Conservation (phyloP, 768 basidiomycete species). For the Sporobolomyces phaffii region DNA sequence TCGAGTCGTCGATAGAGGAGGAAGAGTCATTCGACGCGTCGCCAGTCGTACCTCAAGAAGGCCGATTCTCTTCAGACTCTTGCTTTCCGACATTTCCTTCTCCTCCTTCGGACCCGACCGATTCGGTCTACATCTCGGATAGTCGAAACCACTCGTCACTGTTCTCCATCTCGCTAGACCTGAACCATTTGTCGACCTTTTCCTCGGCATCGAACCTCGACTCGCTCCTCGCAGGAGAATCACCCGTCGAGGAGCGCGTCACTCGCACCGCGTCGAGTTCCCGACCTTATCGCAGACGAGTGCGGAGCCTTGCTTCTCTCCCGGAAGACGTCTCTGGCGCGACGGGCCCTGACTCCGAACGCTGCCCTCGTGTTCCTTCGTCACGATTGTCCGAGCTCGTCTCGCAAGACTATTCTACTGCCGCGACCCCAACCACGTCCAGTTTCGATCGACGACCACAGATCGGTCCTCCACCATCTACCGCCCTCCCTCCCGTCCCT, state of each 20-base stretch:
- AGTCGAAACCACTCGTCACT: neutral
- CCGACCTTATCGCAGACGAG: neutral
- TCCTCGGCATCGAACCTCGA: neutral
- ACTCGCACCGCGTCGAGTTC: too few relatives aligned
- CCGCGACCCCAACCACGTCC: too few relatives aligned
- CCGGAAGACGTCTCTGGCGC: neutral
- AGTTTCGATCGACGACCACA: too few relatives aligned
- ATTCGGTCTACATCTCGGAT: slow-evolving; percentile 1
- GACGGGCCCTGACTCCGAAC: too few relatives aligned
- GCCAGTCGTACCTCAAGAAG: neutral
- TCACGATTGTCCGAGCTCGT: too few relatives aligned
- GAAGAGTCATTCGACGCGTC: neutral
- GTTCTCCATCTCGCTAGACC: neutral
- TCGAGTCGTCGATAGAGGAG: neutral
- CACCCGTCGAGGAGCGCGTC: neutral
- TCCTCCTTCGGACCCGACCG: slow-evolving; percentile 2
- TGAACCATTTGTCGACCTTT: slow-evolving; percentile 1
- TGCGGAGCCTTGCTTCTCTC: neutral
- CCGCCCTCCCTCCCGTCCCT: neutral
- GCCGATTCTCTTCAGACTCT: neutral
- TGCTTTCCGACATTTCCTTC: neutral
- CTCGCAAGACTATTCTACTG: too few relatives aligned
- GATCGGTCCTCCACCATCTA: neutral
- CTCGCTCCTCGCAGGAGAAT: neutral
- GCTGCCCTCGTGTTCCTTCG: neutral